These are phyloP conservation scores for Ascomycota sp. DNA, from an alignment of 2,329 filamentous ascomycete genomes.

Conservation along the genomic window DNA sequence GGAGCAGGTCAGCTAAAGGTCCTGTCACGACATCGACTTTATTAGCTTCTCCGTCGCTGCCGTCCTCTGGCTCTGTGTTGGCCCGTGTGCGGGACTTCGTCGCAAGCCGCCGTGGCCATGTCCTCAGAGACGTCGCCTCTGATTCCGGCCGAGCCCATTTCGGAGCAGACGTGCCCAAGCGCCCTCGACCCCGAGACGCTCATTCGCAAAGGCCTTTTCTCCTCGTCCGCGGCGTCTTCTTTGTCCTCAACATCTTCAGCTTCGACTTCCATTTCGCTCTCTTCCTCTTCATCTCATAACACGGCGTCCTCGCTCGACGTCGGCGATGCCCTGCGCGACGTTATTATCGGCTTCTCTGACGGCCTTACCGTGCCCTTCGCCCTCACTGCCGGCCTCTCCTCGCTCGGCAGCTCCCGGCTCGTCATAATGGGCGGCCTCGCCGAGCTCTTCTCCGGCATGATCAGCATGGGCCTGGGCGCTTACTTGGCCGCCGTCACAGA, in stretches of 20 bases:
- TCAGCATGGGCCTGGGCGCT: conserved; percentile 59
- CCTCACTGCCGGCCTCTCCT: conserved; percentile 51
- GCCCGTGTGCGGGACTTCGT: too few species aligned
- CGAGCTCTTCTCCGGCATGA: conserved; percentile 55
- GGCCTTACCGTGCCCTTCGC: conserved; percentile 66
- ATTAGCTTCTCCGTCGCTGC: too few species aligned
- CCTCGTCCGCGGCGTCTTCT: conserved; percentile 2
- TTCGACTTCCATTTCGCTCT: neutral
- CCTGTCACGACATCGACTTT: too few species aligned
- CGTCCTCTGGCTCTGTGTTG: too few species aligned
- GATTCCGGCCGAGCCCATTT: conserved; percentile 10
- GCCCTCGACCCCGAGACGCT: too few species aligned
- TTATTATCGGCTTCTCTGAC: conserved; percentile 59
- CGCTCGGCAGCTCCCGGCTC: conserved; percentile 41
- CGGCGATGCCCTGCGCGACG: conserved; percentile 33
- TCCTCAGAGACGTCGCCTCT: conserved; percentile 13
- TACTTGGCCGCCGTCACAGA: conserved; percentile 47
- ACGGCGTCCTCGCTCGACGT: conserved; percentile 11
- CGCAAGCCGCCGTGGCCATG: conserved; percentile 6
- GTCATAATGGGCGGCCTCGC: conserved; percentile 55
- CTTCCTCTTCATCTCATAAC: conserved; percentile 2
- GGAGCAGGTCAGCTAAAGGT: too few species aligned
- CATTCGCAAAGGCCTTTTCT: conserved; percentile 3
- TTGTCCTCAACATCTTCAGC: too few species aligned
- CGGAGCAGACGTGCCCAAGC: too few species aligned